Evolutionary conservation across 192 early-diverging fungal genomes (phyloP), one percentile per base, ranked within the genome.

Genomic region (Borealophlyctis nickersoniae): DNA sequence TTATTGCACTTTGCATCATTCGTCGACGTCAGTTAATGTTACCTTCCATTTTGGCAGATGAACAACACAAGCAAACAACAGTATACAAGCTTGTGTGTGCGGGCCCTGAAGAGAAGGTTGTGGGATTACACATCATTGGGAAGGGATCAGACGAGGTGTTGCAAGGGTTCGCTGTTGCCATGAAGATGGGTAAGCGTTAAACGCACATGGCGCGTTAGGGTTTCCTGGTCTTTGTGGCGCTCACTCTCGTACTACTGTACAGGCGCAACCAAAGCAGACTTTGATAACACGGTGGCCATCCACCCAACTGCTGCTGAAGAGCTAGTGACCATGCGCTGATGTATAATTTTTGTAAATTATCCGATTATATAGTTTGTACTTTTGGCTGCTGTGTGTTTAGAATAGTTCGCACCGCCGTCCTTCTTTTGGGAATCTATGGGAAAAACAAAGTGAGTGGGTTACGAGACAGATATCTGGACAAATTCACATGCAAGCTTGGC

Each of bases 231-330:
- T 63, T 52, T n/a, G 4, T 63, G 9, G 52, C 23, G 56, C n/a
- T 36, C 22, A 5, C 24, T 69, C 19, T 50, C 27, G 22, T 4
- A 56, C n/a, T 26, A 45, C 53, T 64, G 16, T 54, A 19, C 29
- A 73, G 72, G 77, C 23, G 96, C 96, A n/a, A 96, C 92, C 52
- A 98, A 98, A 78, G 85, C 78, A n/a, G 92, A 98, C 72, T 92
- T 99, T 80, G 96, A 97, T 73, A 85, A 61, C 72, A 91, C 89
- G 39, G 93, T 99, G 48, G 96, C 96, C 23, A 95, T 97, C 64
- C 96, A 98, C 76, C 96, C 96, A 30, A 96, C 94, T 22, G 93
- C 93, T 63, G 87, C 86, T 14, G 96, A 98, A 67, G 96, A 98
- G 78, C 71, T 98, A 59, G 96, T 98, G 50, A 95, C 84, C 19